Evolutionary conservation across 1,284 basidiomycete genomes (phyloP).

Genomic region (Microbotryum lychnidis-dioicae): DNA sequence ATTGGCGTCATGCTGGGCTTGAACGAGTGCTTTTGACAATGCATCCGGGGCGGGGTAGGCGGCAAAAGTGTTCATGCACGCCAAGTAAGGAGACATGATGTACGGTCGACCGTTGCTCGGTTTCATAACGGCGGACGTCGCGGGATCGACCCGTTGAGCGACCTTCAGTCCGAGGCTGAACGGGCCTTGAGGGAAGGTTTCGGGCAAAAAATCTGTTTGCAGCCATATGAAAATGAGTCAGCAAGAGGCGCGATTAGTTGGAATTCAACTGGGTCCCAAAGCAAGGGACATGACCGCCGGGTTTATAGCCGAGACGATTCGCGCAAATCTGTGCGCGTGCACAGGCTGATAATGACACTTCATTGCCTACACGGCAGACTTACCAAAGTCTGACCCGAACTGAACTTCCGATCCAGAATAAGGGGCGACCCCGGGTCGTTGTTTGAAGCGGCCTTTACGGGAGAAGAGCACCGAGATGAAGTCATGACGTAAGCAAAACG

Average conservation of each 20-base stretch:
- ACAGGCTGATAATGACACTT: background rate
- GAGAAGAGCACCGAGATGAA: no score
- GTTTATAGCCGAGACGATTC: no score
- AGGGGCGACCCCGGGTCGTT: slow-evolving; percentile 22
- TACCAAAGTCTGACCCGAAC: slow-evolving; percentile 35
- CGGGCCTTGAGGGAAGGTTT: slow-evolving; percentile 18
- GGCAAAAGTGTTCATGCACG: slow-evolving; percentile 42
- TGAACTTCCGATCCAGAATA: slow-evolving; percentile 36
- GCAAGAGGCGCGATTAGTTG: background rate
- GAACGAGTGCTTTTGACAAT: slow-evolving; percentile 15
- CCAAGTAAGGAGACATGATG: slow-evolving; percentile 44
- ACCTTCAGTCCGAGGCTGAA: slow-evolving; percentile 44
- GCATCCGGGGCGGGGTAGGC: slow-evolving; percentile 23
- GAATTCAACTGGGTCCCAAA: no score
- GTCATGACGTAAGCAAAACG: no score
- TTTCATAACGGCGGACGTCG: slow-evolving; percentile 37
- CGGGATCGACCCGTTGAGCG: slow-evolving; percentile 41
- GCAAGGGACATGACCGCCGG: no score
- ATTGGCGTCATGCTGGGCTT: slow-evolving; percentile 15
- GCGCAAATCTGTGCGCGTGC: no score
- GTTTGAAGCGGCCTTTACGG: slow-evolving; percentile 39
- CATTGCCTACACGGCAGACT: slow-evolving; percentile 35
- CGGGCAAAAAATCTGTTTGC: slow-evolving; percentile 18
- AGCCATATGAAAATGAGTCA: no score
- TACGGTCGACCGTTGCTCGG: slow-evolving; percentile 41